Percentiles rank a stretch among this genome's conserved stretches.
phyloP scores from a whole-genome alignment of 148 eudicot species.

The Rhododendron ferrugineum region DNA sequence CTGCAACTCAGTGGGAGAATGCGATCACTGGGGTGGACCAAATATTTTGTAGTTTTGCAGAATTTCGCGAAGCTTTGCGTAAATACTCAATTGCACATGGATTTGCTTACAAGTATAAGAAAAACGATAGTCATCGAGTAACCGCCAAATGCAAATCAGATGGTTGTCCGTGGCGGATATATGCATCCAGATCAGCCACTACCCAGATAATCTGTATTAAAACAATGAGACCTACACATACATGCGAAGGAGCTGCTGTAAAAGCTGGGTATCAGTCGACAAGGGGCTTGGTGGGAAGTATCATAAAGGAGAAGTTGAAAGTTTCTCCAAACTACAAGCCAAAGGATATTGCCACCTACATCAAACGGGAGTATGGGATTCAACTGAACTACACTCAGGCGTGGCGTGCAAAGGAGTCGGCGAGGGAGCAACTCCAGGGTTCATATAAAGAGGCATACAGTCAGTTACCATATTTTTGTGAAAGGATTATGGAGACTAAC shows the following conservation, averaged over 20 bases:
- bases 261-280: constrained; percentile 35
- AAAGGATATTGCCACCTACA: constrained; percentile 45
- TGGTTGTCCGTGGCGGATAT: constrained; percentile 49
- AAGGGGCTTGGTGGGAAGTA: constrained; percentile 40
- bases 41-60: constrained; percentile 36
- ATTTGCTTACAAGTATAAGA: constrained; percentile 43
- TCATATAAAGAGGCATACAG: constrained; percentile 42
- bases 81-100: constrained; percentile 50
- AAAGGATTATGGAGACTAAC: constrained; percentile 39
- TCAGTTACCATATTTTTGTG: constrained; percentile 41
- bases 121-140: constrained; percentile 42
- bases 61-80: constrained; percentile 42
- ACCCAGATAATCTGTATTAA: constrained; percentile 44
- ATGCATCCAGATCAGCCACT: constrained; percentile 40
- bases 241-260: constrained; percentile 34
- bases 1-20: constrained; percentile 40
- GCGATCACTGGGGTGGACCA: constrained; percentile 49
- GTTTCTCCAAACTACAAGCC: constrained; percentile 42
- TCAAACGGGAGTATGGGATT: constrained; percentile 47
- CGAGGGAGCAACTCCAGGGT: constrained; percentile 47
- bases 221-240: constrained; percentile 35
- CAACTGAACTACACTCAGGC: constrained; percentile 50
- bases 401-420: constrained; percentile 50
- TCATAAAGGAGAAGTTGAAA: constrained; percentile 54
- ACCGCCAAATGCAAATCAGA: constrained; percentile 47